phyloP scores from a whole-genome alignment of 2,329 filamentous ascomycete genomes.

The Neonectria ditissima region DNA sequence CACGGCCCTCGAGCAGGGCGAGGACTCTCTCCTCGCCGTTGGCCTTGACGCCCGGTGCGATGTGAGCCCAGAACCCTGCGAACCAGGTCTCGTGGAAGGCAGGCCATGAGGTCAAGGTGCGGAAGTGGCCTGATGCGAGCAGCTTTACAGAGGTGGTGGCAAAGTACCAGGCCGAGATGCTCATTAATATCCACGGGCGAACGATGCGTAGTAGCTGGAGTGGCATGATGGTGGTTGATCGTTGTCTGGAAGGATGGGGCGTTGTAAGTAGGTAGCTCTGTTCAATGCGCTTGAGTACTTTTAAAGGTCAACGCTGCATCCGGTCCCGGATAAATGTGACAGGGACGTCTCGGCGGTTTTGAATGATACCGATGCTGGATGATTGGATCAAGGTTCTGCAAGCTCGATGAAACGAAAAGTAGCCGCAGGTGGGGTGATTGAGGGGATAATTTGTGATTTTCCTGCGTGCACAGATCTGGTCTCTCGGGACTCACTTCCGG shows the following conservation, averaged over 20 bases:
- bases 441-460: no score
- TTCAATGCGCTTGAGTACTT: no score
- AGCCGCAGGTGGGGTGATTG: no score
- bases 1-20: slow-evolving; percentile 66
- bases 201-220: neutral
- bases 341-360: neutral
- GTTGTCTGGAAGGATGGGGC: no score
- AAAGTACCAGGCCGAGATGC: slow-evolving; percentile 60
- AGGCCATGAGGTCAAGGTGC: slow-evolving; percentile 56
- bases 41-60: slow-evolving; percentile 63
- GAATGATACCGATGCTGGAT: neutral
- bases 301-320: no score
- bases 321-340: neutral
- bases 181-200: slow-evolving; percentile 65
- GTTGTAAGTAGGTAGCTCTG: no score
- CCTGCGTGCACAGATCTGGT: no score
- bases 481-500: no score
- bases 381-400: neutral
- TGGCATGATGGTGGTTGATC: neutral
- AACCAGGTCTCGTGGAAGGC: slow-evolving; percentile 67
- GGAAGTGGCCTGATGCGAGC: slow-evolving; percentile 48
- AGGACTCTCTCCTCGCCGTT: slow-evolving; percentile 57
- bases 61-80: slow-evolving; percentile 68
- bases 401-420: no score
- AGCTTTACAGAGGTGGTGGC: slow-evolving; percentile 62